Percentiles rank a stretch among this genome's conserved stretches.
These are phyloP conservation scores for Linum tenue DNA, from an alignment of 345 rosid species.

Conservation along the genomic window DNA sequence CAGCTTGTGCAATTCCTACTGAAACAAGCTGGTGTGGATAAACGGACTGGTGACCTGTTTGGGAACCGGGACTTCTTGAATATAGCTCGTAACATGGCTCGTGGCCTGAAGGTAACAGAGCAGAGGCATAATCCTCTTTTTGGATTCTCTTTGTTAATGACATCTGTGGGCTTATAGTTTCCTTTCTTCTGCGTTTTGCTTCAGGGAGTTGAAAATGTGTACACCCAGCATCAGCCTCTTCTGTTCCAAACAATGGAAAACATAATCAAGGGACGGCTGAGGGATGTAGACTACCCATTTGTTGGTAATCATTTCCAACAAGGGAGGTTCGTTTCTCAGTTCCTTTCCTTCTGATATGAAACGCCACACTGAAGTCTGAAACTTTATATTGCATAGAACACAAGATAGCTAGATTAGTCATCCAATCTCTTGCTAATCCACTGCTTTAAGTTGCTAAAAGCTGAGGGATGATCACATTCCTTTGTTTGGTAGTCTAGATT, in stretches of 20 bases:
- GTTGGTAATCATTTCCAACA: constrained; percentile 93
- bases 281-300: constrained; percentile 91
- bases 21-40: constrained; percentile 94
- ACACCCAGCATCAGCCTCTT: constrained; percentile 98
- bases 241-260: constrained; percentile 89
- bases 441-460: no score
- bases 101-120: constrained; percentile 80
- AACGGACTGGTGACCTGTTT: constrained; percentile 86
- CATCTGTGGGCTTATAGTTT: background rate
- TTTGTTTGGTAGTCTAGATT: no score
- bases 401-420: no score
- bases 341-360: background rate
- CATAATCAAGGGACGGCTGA: constrained; percentile 76
- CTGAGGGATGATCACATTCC: no score
- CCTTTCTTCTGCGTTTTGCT: background rate
- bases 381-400: no score
- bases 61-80: constrained; percentile 90
- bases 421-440: no score
- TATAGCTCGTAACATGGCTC: constrained; percentile 99
- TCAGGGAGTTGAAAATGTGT: constrained; percentile 95
- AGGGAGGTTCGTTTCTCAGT: constrained; percentile 55
- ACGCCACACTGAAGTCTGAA: no score
- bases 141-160: background rate
- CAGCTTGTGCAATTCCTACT: constrained; percentile 93
- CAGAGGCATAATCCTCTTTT: constrained; percentile 5